These are phyloP conservation scores for Phylloporus scabripes DNA, from an alignment of 768 basidiomycete species.

Conservation along the genomic window DNA sequence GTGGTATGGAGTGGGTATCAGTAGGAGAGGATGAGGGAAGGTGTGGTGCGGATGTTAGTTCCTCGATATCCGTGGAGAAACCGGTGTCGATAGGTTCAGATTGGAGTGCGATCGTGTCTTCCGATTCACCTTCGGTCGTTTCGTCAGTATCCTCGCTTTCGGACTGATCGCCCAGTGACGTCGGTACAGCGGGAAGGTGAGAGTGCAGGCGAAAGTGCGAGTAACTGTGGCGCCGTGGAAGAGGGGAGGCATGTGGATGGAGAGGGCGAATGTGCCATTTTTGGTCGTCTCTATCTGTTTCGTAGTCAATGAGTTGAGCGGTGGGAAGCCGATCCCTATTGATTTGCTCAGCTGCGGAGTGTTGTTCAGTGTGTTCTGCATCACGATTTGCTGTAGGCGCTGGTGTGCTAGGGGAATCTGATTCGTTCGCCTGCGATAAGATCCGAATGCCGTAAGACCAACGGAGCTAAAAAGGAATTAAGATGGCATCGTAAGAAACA, in stretches of 20 bases:
- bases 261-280: not conserved
- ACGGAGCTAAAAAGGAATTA: constrained; percentile 51
- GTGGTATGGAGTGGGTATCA: not conserved
- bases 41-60: not conserved
- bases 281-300: constrained; percentile 1
- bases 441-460: constrained; percentile 93
- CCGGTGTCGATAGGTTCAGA: constrained; percentile 6
- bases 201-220: not conserved
- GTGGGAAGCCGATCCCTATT: not conserved
- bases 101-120: constrained; percentile 13
- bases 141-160: constrained; percentile 20
- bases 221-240: not conserved
- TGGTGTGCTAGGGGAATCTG: not conserved
- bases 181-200: constrained; percentile 19
- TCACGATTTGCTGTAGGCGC: constrained; percentile 7
- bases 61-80: constrained; percentile 14
- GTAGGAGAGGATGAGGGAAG: not conserved
- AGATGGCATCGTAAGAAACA: not conserved
- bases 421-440: constrained; percentile 47
- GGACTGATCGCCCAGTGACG: constrained; percentile 22
- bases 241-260: not conserved
- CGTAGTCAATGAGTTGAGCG: constrained; percentile 8
- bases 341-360: not conserved
- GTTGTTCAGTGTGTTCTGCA: constrained; percentile 1
- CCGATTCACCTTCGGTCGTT: constrained; percentile 17